Conservation (phyloP, 2,329 filamentous ascomycete species). For the Talaromyces amestolkiae region DNA sequence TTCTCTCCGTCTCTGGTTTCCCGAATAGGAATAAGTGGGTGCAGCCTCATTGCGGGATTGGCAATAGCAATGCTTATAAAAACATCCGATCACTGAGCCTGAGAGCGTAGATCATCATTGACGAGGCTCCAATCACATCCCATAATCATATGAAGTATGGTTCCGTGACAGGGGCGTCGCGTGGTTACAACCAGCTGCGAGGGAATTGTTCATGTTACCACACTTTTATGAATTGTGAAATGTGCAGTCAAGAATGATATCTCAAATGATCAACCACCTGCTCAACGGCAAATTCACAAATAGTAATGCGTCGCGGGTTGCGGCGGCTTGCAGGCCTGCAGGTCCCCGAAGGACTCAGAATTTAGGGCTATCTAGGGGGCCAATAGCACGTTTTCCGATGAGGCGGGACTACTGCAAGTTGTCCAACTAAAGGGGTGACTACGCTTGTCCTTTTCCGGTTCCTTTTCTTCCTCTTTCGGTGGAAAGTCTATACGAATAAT, state of each 20-base stretch:
- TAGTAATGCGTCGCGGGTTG: background rate
- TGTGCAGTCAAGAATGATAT: background rate
- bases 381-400: background rate
- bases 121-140: conserved; percentile 11
- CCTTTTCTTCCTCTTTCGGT: background rate
- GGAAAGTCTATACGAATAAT: background rate
- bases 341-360: conserved; percentile 3
- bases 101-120: background rate
- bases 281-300: background rate
- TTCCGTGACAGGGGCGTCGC: background rate
- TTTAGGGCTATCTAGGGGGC: background rate
- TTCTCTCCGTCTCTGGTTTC: background rate
- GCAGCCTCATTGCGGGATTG: background rate
- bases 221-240: background rate
- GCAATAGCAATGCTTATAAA: background rate
- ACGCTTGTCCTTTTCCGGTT: background rate
- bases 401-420: background rate
- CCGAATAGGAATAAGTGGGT: background rate
- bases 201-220: background rate
- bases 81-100: background rate
- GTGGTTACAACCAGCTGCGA: background rate
- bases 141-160: background rate
- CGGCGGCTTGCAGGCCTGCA: conserved; percentile 5
- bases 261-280: background rate
- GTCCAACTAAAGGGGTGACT: background rate